Evolutionary conservation across 2,329 filamentous ascomycete genomes (phyloP), one percentile per base, ranked within the genome.

Genomic region (Parascedosporium putredinis): DNA sequence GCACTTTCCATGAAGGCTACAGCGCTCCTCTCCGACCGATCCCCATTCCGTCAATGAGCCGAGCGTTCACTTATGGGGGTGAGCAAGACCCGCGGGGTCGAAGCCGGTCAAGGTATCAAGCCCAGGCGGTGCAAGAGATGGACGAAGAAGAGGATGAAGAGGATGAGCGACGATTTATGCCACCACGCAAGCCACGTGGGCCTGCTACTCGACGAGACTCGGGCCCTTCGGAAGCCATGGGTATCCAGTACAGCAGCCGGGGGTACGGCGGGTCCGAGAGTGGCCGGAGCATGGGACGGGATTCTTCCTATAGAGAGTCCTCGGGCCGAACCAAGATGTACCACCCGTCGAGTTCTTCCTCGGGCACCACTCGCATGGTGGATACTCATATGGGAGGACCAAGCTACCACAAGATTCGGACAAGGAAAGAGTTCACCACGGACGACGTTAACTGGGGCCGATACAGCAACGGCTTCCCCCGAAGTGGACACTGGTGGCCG

Each of bases 61-160:
- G 48, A 40, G 18, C 48, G 8, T 16, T 34, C 38, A 50, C 48
- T 1, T 50, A 25, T 10, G 12, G 27, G 25, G 48, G 18, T 12
- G 48, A 36, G 14, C 18, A 12, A 8, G 25, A 36, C 10, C 25
- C 48, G 18, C 48, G 48, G n/a, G 48, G 48, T n/a, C 40, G 48
- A 36, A 45, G 48, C 31, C 48, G 48, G 20, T 45, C 38, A 3
- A 44, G 40, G 20, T 24, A 45, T 8, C 48, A 50, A 12, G 8
- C 47, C 23, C 47, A 50, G 25, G 20, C 10, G 18, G 23, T 18
- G 12, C n/a, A 14, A 27, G 40, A 50, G 27, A 29, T 34, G 2
- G 31, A 34, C n/a, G 48, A 50, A 38, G 48, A 50, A 22, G 40
- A 43, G 16, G 36, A 50, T 22, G 47, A 49, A 16, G 47, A 44